These are phyloP conservation scores for Cladophialophora bantiana DNA, from an alignment of 2,329 filamentous ascomycete species.

Conservation along the genomic window DNA sequence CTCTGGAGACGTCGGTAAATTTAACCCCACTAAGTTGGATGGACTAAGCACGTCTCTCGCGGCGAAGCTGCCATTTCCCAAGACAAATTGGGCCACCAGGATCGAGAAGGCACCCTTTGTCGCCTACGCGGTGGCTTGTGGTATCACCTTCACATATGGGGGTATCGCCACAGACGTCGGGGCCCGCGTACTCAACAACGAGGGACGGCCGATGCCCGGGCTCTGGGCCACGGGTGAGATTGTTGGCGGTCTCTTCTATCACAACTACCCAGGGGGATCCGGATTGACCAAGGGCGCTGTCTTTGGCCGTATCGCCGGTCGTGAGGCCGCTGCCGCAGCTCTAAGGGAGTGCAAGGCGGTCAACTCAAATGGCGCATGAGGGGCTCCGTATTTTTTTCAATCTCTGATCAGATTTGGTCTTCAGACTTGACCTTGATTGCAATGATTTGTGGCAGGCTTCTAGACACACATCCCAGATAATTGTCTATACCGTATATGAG, in stretches of 20 bases:
- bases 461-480: too few species aligned
- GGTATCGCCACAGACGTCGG: slow-evolving; percentile 41
- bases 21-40: slow-evolving; percentile 67
- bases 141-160: slow-evolving; percentile 74
- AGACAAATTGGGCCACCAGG: slow-evolving; percentile 71
- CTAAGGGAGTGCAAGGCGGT: background rate
- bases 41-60: slow-evolving; percentile 62
- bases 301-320: slow-evolving; percentile 56
- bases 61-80: slow-evolving; percentile 51
- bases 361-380: background rate
- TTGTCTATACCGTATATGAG: too few species aligned
- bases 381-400: background rate
- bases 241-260: slow-evolving; percentile 68
- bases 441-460: background rate
- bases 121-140: slow-evolving; percentile 68
- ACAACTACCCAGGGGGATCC: slow-evolving; percentile 68
- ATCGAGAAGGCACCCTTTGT: slow-evolving; percentile 64
- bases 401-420: background rate
- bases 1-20: slow-evolving; percentile 48
- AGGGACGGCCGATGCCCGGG: slow-evolving; percentile 44
- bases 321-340: slow-evolving; percentile 41
- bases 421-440: background rate
- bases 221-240: slow-evolving; percentile 70
- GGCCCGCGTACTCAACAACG: slow-evolving; percentile 39
- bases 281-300: slow-evolving; percentile 67